Percentiles rank a stretch among this genome's conserved stretches.
Conservation (phyloP, 139 green algal genomes). For the Penium margaritaceum region DNA sequence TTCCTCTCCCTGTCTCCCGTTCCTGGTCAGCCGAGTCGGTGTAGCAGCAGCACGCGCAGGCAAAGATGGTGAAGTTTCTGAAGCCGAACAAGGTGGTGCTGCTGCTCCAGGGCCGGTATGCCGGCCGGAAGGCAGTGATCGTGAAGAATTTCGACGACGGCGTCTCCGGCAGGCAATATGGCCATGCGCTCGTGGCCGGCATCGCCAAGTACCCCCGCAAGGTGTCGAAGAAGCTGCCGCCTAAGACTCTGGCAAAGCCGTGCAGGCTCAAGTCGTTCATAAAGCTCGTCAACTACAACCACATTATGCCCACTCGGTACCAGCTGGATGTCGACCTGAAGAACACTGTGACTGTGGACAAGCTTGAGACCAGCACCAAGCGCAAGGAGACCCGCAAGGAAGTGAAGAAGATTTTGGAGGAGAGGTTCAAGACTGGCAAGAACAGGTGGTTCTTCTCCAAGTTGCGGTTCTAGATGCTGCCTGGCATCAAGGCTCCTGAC, state of each 20-base stretch:
- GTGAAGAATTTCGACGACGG: conserved; percentile 97
- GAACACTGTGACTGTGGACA: conserved; percentile 67
- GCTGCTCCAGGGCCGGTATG: conserved; percentile 70
- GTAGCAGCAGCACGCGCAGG: too few relatives aligned
- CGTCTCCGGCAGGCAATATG: conserved; percentile 71
- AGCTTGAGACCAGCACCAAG: conserved; percentile 79
- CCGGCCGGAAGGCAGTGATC: conserved; percentile 93
- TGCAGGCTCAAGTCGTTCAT: conserved; percentile 78
- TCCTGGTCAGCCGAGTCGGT: too few relatives aligned
- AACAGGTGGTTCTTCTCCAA: conserved; percentile 99
- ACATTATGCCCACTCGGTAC: conserved; percentile 98
- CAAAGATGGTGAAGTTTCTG: conserved; percentile 83
- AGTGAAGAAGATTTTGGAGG: conserved; percentile 86
- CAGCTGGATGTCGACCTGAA: conserved; percentile 90
- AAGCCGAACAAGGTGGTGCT: conserved; percentile 85
- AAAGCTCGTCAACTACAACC: conserved; percentile 98
- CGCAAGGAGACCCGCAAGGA: conserved; percentile 79
- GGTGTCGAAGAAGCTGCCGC: conserved; percentile 60
- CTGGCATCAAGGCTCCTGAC: too few relatives aligned
- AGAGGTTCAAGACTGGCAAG: conserved; percentile 99
- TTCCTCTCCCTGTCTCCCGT: too few relatives aligned
- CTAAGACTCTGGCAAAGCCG: conserved; percentile 64
- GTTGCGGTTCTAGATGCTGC: conserved; percentile 79
- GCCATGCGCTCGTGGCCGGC: conserved; percentile 85
- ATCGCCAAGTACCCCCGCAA: conserved; percentile 92